phyloP scores from a whole-genome alignment of 257 asterid genomes.

The Fraxinus cuspidata region DNA sequence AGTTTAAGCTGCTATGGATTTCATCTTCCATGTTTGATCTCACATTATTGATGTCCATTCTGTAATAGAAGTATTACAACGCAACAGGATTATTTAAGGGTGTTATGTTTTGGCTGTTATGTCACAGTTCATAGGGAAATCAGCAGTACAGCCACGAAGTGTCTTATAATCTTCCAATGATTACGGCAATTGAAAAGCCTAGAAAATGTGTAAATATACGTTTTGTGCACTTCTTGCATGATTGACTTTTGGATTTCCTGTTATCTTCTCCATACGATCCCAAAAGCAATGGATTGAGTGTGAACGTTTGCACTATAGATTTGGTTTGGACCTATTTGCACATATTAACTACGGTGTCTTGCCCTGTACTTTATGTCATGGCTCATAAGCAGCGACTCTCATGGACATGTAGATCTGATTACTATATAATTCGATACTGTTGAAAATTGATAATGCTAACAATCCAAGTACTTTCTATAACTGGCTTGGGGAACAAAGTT shows the following conservation, averaged over 20 bases:
- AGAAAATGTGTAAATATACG: neutral
- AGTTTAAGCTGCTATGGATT: neutral
- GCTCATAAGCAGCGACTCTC: neutral
- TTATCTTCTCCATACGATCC: neutral
- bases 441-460: neutral
- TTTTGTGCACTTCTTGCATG: neutral
- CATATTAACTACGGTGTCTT: neutral
- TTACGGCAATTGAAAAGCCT: neutral
- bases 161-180: neutral
- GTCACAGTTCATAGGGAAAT: neutral
- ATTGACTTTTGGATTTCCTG: neutral
- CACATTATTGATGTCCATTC: neutral
- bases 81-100: neutral
- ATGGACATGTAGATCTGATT: neutral
- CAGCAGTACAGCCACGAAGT: neutral
- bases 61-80: neutral
- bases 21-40: neutral
- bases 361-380: neutral
- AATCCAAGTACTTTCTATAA: neutral
- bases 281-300: neutral
- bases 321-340: neutral
- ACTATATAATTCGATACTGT: neutral
- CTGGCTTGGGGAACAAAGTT: neutral
- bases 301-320: neutral
- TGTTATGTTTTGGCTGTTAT: too few species aligned